These are phyloP conservation scores for Torulaspora maleeae DNA, from an alignment of 805 yeast species.

Conservation along the genomic window DNA sequence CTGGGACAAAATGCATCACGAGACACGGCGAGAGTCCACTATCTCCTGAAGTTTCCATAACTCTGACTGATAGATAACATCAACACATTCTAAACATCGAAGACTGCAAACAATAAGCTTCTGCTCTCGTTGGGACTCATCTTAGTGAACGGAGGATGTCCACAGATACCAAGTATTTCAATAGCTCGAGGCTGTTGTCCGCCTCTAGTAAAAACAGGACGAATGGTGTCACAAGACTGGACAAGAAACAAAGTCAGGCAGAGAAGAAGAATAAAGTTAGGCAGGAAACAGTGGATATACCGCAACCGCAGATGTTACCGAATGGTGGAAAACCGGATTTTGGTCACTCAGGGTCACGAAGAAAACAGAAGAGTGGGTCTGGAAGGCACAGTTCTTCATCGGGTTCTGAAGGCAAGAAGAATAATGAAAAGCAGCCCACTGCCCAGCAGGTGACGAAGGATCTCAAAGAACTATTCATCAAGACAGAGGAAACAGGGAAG, in stretches of 20 bases:
- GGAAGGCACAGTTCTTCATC: slow-evolving; percentile 4
- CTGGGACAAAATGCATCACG: neutral
- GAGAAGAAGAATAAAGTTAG: slow-evolving; percentile 15
- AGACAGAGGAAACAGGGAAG: slow-evolving; percentile 3
- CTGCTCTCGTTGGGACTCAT: neutral
- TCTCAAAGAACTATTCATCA: slow-evolving; percentile 15
- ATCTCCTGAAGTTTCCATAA: slow-evolving; percentile 8
- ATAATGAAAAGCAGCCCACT: slow-evolving; percentile 1
- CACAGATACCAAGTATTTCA: slow-evolving; percentile 33
- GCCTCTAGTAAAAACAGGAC: slow-evolving; percentile 26
- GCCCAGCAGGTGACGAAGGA: slow-evolving; percentile 14
- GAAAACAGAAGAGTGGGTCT: slow-evolving; percentile 6
- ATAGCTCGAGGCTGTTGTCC: slow-evolving; percentile 30
- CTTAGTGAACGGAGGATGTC: slow-evolving; percentile 20
- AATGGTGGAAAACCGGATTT: slow-evolving; percentile 35
- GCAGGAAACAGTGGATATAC: slow-evolving; percentile 16
- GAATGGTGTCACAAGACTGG: slow-evolving; percentile 12
- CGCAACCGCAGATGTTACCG: slow-evolving; percentile 30
- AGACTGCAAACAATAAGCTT: neutral
- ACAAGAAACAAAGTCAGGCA: slow-evolving; percentile 13
- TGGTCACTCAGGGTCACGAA: slow-evolving; percentile 22
- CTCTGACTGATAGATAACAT: neutral
- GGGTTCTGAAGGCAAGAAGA: neutral
- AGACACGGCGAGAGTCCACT: neutral
- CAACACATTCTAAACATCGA: neutral